These are phyloP conservation scores for Adenanthera pavonina DNA, from an alignment of 306 rosid species.

Conservation along the genomic window DNA sequence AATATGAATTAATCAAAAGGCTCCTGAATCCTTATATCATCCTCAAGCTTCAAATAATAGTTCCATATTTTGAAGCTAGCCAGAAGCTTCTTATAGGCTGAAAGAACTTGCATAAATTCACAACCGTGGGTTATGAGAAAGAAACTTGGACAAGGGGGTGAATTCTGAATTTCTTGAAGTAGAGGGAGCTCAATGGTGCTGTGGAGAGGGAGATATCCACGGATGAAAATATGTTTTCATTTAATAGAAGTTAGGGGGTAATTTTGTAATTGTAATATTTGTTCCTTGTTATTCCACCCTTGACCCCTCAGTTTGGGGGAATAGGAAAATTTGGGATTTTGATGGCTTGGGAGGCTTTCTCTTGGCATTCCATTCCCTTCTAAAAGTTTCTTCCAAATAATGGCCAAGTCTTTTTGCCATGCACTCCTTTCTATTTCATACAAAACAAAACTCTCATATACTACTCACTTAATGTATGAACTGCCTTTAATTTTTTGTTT, in stretches of 20 bases:
- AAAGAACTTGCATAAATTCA: background rate
- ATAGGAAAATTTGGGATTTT: background rate
- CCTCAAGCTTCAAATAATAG: constrained; percentile 6
- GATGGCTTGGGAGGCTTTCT: background rate
- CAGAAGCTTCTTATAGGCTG: background rate
- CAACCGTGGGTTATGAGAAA: background rate
- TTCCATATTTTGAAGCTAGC: background rate
- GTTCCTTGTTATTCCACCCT: background rate
- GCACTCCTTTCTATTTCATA: background rate
- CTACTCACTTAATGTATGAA: background rate
- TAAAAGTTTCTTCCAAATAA: background rate
- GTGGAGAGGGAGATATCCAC: too few relatives aligned
- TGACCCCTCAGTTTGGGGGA: background rate
- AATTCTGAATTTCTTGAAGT: background rate
- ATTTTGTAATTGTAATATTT: background rate
- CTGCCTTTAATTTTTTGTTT: background rate
- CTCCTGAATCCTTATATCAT: background rate
- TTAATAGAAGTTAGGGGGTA: background rate
- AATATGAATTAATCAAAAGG: constrained; percentile 2
- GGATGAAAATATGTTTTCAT: background rate
- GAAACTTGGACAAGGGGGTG: background rate
- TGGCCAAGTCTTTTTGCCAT: background rate
- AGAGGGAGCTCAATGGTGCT: background rate
- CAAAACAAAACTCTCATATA: background rate
- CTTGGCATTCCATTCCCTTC: background rate